Base-by-base conservation (phyloP, 2,329 filamentous ascomycete genomes). In the Catunica adiposa region DNA sequence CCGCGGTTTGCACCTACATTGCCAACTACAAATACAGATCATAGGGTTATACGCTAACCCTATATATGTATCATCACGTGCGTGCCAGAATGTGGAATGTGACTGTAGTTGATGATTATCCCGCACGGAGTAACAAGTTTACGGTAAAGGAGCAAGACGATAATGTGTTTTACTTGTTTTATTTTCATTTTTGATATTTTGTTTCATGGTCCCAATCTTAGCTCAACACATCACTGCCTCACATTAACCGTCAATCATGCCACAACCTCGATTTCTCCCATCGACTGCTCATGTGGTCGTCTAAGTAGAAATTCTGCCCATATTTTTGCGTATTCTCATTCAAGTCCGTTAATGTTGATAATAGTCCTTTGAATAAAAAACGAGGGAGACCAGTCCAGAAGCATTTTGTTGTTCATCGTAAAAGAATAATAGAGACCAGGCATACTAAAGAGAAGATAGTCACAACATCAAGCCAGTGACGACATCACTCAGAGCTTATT, bases 401-500 rank as follows among this genome's bases (percentile, higher is more conserved):
- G 54, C 57, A 58, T 58, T 23, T 52, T 40, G 57, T 58, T 56
- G 55, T 56, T 58, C 57, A 56, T 58, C 51, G 54, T 58, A 58
- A 58, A 58, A 58, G 57, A 58, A 58, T 58, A 58, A 58, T 58
- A 51, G 42, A 58, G 57, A 58, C 57, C 57, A 58, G 57, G 57
- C 54, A 51, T 23, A 51, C 40, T 47, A 47, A 37, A 51, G 29
- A 51, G 20, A 20, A 44, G n/a, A 22, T 44, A 15, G 20, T 8
- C 11, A 44, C 40, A 8, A 8, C 5, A 44, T 44, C 5, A 44
- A 5, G 15, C 4, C 40, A 17, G 20, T 17, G 20, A 42, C 15
- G n/a, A 38, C 11, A 38, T n/a, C 11, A 14, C 37, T 1, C 34
- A 38, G 34, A 38, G 37, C n/a, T 38, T n/a, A 8, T n/a, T 38